These are phyloP conservation scores for Pseudopithomyces maydicus DNA, from an alignment of 2,329 filamentous ascomycete genomes.

Conservation along the genomic window DNA sequence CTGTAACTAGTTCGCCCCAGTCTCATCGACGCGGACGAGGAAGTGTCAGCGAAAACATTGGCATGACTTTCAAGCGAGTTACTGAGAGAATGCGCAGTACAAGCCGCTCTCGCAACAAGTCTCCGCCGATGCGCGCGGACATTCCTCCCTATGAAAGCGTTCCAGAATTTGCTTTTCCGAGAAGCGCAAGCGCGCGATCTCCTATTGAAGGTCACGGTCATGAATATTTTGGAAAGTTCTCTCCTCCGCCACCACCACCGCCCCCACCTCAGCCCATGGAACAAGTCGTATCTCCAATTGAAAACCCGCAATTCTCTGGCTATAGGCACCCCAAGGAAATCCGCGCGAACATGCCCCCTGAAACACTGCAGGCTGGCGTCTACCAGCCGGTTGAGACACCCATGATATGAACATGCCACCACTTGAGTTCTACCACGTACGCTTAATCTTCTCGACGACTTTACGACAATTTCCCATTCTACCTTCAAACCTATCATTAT, in stretches of 20 bases:
- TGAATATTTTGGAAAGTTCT: conserved; percentile 35
- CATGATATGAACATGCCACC: conserved; percentile 36
- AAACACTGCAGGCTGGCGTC: conserved; percentile 51
- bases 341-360: conserved; percentile 56
- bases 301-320: conserved; percentile 30
- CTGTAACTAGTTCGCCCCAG: conserved; percentile 38
- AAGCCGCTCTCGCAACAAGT: conserved; percentile 58
- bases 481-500: conserved; percentile 29
- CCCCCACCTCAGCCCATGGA: conserved; percentile 45
- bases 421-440: conserved; percentile 9
- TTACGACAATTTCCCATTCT: conserved; percentile 29
- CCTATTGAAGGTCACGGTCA: conserved; percentile 32
- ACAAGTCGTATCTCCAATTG: conserved; percentile 47
- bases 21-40: conserved; percentile 59
- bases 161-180: conserved; percentile 38
- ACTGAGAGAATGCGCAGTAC: conserved; percentile 65
- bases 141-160: conserved; percentile 52
- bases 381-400: conserved; percentile 39
- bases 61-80: conserved; percentile 54
- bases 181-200: conserved; percentile 30
- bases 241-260: conserved; percentile 45
- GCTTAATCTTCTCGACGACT: conserved; percentile 31
- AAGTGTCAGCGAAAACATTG: conserved; percentile 63
- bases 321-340: conserved; percentile 53
- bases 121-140: conserved; percentile 46